A percentile compares a stretch with the other conserved stretches of the same genome.
phyloP scores from a whole-genome alignment of 2,329 filamentous ascomycete species.

The Cladosporium cucumerinum region DNA sequence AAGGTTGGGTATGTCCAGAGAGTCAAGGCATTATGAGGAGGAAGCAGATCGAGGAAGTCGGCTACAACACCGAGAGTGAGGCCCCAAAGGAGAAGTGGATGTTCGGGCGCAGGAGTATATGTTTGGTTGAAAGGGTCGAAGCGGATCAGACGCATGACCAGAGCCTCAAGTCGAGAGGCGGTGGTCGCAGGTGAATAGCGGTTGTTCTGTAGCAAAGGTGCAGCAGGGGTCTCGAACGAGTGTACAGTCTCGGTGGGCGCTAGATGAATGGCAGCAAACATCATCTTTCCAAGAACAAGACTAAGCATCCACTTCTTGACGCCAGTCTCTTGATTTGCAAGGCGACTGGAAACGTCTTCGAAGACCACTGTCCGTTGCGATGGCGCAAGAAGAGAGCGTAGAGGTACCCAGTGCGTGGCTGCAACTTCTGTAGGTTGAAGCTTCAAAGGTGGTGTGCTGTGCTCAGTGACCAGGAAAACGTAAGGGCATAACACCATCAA shows the following conservation, averaged over 20 bases:
- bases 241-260: slow-evolving; percentile 60
- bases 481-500: slow-evolving; percentile 69
- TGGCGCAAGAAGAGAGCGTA: slow-evolving; percentile 59
- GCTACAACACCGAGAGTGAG: slow-evolving; percentile 64
- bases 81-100: slow-evolving; percentile 63
- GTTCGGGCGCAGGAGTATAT: slow-evolving; percentile 35
- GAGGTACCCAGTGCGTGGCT: slow-evolving; percentile 66
- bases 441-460: slow-evolving; percentile 54
- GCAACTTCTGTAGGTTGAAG: slow-evolving; percentile 68
- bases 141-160: slow-evolving; percentile 22
- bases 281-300: slow-evolving; percentile 61
- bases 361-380: slow-evolving; percentile 59
- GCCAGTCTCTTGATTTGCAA: slow-evolving; percentile 55
- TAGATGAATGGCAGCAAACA: slow-evolving; percentile 63
- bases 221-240: slow-evolving; percentile 44
- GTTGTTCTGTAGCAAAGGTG: slow-evolving; percentile 27
- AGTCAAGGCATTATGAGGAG: slow-evolving; percentile 59
- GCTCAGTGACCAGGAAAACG: slow-evolving; percentile 60
- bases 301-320: slow-evolving; percentile 54
- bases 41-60: slow-evolving; percentile 65
- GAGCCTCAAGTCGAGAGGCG: slow-evolving; percentile 18
- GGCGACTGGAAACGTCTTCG: slow-evolving; percentile 61
- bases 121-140: slow-evolving; percentile 31
- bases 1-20: slow-evolving; percentile 69
- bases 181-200: slow-evolving; percentile 22